phyloP scores from a whole-genome alignment of 495 filamentous ascomycete species.

The Hypoxylon rickii region DNA sequence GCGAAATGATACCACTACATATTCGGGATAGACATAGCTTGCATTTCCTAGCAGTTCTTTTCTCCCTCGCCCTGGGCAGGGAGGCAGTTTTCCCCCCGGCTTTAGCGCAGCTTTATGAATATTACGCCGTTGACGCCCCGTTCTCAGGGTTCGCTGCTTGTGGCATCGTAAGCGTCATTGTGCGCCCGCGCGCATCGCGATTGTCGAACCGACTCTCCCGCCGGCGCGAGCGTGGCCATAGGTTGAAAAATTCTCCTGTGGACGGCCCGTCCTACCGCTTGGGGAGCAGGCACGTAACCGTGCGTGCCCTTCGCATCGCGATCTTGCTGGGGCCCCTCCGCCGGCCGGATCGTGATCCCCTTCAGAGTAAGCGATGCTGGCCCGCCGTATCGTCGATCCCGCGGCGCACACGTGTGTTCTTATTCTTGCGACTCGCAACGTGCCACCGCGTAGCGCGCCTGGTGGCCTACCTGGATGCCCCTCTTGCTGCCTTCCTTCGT shows the following conservation, averaged over 20 bases:
- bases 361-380: not conserved
- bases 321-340: not conserved
- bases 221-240: conserved; percentile 2
- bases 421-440: conserved; percentile 1
- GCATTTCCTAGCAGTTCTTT: too few species aligned
- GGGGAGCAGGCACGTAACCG: too few species aligned
- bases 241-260: too few species aligned
- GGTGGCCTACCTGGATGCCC: not conserved
- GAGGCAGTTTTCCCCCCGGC: too few species aligned
- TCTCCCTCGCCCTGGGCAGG: too few species aligned
- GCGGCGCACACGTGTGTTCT: conserved; percentile 3
- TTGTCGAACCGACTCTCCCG: conserved; percentile 8
- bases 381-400: conserved; percentile 10
- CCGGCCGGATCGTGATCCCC: conserved; percentile 4
- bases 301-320: not conserved
- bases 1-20: conserved; percentile 29
- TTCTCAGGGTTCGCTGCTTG: not conserved
- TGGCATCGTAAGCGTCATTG: conserved; percentile 4
- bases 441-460: conserved; percentile 4
- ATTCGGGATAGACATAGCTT: conserved; percentile 5
- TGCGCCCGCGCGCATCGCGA: conserved; percentile 7
- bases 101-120: not conserved
- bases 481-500: not conserved
- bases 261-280: too few species aligned
- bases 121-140: not conserved